These are phyloP conservation scores for Leptomonas pyrrhocoris DNA, from an alignment of 208 protist species.

Conservation along the genomic window DNA sequence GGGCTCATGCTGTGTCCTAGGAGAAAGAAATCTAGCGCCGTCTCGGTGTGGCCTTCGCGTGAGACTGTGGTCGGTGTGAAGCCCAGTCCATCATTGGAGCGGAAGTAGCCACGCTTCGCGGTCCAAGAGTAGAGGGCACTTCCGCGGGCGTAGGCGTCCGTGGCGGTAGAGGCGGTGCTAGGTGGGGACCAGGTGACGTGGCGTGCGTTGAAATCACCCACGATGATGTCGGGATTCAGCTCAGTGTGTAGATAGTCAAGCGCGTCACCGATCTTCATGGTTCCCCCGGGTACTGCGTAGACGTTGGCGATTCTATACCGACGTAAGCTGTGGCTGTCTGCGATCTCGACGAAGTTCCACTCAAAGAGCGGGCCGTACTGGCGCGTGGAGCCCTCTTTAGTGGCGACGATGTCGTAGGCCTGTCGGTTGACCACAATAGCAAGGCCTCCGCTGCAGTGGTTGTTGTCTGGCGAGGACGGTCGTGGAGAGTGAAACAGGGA, in stretches of 20 bases:
- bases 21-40: slow-evolving; percentile 7
- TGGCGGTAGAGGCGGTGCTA: background rate
- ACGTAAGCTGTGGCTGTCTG: background rate
- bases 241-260: background rate
- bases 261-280: background rate
- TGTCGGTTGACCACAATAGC: slow-evolving; percentile 1
- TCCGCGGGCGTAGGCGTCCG: slow-evolving; percentile 14
- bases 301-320: background rate
- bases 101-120: slow-evolving; percentile 6
- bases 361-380: background rate
- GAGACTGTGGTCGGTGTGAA: slow-evolving; percentile 4
- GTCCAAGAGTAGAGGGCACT: slow-evolving; percentile 5
- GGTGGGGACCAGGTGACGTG: background rate
- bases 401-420: background rate
- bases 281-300: background rate
- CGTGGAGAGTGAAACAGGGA: background rate
- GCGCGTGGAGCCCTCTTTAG: background rate
- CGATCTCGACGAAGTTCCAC: background rate
- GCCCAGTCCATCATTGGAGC: slow-evolving; percentile 6
- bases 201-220: background rate
- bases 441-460: background rate
- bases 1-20: background rate
- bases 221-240: background rate
- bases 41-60: background rate
- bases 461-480: background rate